Conservation (phyloP, 192 early-diverging fungal genomes). For the Backusella parvicylindrica region DNA sequence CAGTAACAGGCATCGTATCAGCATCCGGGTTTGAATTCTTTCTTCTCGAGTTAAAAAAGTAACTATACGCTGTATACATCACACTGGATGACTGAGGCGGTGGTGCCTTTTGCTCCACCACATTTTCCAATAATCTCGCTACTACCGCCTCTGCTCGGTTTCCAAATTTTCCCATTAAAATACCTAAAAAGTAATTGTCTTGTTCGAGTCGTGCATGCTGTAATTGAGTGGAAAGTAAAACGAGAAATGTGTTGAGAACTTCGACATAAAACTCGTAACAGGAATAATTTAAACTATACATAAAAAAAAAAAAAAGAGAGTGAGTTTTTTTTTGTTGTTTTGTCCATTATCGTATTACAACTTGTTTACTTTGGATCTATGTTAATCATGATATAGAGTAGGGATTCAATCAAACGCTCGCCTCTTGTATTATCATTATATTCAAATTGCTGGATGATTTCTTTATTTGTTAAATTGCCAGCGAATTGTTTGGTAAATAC, state of each 20-base stretch:
- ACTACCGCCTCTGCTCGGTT: conserved; percentile 57
- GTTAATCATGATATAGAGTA: conserved; percentile 52
- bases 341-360: no score
- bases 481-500: conserved; percentile 68
- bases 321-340: no score
- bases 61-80: conserved; percentile 67
- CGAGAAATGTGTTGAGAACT: conserved; percentile 56
- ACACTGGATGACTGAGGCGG: conserved; percentile 47
- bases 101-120: conserved; percentile 45
- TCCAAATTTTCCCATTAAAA: conserved; percentile 58
- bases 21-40: conserved; percentile 30
- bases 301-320: background rate
- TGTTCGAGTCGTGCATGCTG: conserved; percentile 36
- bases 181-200: conserved; percentile 62
- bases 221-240: conserved; percentile 62
- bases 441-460: conserved; percentile 61
- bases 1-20: conserved; percentile 54
- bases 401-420: conserved; percentile 53
- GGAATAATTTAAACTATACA: conserved; percentile 40
- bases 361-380: conserved; percentile 51
- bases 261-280: conserved; percentile 70
- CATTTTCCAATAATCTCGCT: conserved; percentile 48
- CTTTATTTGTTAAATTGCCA: conserved; percentile 45
- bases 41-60: conserved; percentile 53
- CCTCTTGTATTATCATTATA: conserved; percentile 36